These are phyloP conservation scores for Leucocoprinus birnbaumii DNA, from an alignment of 768 basidiomycete genomes.

Conservation along the genomic window DNA sequence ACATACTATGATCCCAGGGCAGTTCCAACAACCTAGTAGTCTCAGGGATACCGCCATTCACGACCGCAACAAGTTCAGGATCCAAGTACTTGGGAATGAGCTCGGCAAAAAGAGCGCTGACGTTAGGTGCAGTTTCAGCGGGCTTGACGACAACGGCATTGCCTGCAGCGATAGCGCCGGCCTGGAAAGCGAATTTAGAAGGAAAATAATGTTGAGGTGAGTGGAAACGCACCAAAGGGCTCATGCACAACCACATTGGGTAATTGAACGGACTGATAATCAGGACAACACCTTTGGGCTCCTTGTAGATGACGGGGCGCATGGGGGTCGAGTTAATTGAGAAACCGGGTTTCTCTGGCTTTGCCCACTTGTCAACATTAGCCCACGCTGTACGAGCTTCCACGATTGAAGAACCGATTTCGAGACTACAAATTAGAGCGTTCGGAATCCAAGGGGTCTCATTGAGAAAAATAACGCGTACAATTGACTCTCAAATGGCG, in stretches of 20 bases:
- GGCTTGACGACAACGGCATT: constrained; percentile 73
- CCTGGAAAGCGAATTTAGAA: constrained; percentile 20
- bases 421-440: too few relatives aligned
- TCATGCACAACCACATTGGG: constrained; percentile 57
- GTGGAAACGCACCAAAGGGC: constrained; percentile 47
- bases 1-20: background rate
- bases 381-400: constrained; percentile 55
- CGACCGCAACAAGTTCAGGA: constrained; percentile 54
- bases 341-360: constrained; percentile 56
- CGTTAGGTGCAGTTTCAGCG: constrained; percentile 62
- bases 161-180: constrained; percentile 79
- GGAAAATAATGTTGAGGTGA: background rate
- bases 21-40: constrained; percentile 39
- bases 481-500: constrained; percentile 55
- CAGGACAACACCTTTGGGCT: constrained; percentile 73
- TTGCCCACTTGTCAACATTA: constrained; percentile 74
- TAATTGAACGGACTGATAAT: constrained; percentile 78
- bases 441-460: too few relatives aligned
- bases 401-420: constrained; percentile 49
- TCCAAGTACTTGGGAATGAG: constrained; percentile 79
- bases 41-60: constrained; percentile 67
- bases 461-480: constrained; percentile 15
- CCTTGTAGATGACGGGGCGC: constrained; percentile 65
- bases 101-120: constrained; percentile 57
- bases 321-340: constrained; percentile 54